Evolutionary conservation across 139 green algal genomes (phyloP).

Genomic region (Yamagishiella unicocca): DNA sequence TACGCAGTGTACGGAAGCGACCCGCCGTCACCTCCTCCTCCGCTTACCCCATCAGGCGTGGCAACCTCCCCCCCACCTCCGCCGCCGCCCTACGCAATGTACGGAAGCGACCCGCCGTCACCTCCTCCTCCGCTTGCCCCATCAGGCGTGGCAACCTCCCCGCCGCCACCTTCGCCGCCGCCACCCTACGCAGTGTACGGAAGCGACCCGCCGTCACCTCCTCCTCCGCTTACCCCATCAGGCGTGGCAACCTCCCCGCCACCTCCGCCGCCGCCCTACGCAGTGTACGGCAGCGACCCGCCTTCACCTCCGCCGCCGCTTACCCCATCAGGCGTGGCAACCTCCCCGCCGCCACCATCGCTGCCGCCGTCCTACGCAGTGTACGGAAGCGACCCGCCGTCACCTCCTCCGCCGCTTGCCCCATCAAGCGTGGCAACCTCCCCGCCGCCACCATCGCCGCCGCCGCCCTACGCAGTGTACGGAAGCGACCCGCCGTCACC

Average conservation of each 20-base stretch:
- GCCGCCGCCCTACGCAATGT: not conserved
- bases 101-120: not conserved
- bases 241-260: too few species aligned
- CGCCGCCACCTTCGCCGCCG: too few species aligned
- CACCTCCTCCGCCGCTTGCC: not conserved
- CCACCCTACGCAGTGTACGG: too few species aligned
- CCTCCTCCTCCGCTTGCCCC: not conserved
- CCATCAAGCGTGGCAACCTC: not conserved
- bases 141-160: too few species aligned
- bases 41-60: not conserved
- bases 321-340: not conserved
- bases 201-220: not conserved
- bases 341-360: not conserved
- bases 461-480: not conserved
- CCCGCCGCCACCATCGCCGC: too few species aligned
- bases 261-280: too few species aligned
- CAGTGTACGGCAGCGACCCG: too few species aligned
- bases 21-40: not conserved
- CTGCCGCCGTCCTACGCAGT: not conserved
- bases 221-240: too few species aligned
- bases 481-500: not conserved
- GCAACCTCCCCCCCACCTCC: not conserved
- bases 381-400: not conserved
- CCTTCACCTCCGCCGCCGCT: not conserved
- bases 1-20: too few species aligned